Conservation (phyloP, 129 eudicot genomes). For the Glebionis coronaria region DNA sequence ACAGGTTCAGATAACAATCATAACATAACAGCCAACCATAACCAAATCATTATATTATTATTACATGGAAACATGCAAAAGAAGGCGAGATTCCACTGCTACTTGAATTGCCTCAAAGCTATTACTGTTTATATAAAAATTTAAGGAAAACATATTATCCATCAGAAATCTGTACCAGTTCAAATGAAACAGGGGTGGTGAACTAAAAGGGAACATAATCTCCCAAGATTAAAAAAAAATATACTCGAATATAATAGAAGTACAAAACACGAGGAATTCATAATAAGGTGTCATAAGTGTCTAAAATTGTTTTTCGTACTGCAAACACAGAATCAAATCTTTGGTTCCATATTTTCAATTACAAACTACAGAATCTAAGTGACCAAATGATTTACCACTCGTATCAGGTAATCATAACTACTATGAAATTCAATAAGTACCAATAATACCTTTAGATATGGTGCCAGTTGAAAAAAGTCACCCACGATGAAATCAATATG, state of each 20-base stretch:
- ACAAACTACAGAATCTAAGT: background rate
- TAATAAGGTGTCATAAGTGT: background rate
- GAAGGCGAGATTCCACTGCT: background rate
- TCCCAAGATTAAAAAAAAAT: background rate
- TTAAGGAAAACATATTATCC: background rate
- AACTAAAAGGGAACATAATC: background rate
- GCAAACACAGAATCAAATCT: constrained; percentile 1
- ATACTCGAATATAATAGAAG: background rate
- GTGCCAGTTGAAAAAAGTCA: constrained; percentile 77
- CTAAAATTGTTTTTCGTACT: background rate
- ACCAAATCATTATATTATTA: background rate
- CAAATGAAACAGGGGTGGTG: constrained; percentile 7
- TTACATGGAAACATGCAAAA: background rate
- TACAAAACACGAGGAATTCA: background rate
- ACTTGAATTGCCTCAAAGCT: constrained; percentile 9
- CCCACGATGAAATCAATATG: constrained; percentile 71
- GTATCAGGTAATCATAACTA: background rate
- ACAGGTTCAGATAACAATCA: constrained; percentile 6
- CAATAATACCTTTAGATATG: constrained; percentile 54
- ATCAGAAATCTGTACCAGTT: background rate
- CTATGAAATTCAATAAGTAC: background rate
- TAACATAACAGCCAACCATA: background rate
- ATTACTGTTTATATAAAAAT: background rate
- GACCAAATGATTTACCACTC: background rate
- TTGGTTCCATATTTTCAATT: constrained; percentile 9